Conservation (phyloP, 192 early-diverging fungal genomes). For the Coemansia nantahalensis region DNA sequence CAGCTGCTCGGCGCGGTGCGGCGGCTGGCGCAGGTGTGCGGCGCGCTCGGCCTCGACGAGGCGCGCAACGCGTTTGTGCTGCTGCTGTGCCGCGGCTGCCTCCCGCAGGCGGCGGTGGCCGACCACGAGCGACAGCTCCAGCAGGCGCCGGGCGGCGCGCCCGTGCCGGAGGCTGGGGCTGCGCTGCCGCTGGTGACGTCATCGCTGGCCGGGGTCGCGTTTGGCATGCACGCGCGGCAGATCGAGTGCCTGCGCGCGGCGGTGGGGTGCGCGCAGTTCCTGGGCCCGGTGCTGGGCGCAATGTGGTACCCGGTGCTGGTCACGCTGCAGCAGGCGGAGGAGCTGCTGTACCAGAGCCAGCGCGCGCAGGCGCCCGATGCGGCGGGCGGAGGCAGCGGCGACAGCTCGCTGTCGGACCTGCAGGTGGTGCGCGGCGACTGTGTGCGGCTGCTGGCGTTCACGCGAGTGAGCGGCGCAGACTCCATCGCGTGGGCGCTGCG, state of each 20-base stretch:
- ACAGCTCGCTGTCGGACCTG: slow-evolving; percentile 7
- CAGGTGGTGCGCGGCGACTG: slow-evolving; percentile 15
- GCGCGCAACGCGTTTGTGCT: slow-evolving; percentile 85
- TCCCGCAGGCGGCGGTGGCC: slow-evolving; percentile 58
- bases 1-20: slow-evolving; percentile 67
- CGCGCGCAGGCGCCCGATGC: slow-evolving; percentile 1
- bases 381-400: not conserved
- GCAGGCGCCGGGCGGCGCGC: not conserved
- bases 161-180: too few species aligned
- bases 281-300: slow-evolving; percentile 70
- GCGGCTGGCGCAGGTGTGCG: slow-evolving; percentile 75
- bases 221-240: slow-evolving; percentile 72
- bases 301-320: slow-evolving; percentile 88
- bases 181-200: slow-evolving; percentile 20
- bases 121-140: slow-evolving; percentile 27
- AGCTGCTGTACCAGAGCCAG: slow-evolving; percentile 57
- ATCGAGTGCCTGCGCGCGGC: slow-evolving; percentile 72
- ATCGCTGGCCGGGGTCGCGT: slow-evolving; percentile 19
- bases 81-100: slow-evolving; percentile 78
- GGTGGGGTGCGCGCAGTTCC: slow-evolving; percentile 66
- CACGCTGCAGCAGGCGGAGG: slow-evolving; percentile 85
- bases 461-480: slow-evolving; percentile 3
- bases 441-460: slow-evolving; percentile 15
- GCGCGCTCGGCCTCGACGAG: slow-evolving; percentile 70
- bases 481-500: slow-evolving; percentile 28